Evolutionary conservation across 2,329 filamentous ascomycete genomes (phyloP).

Genomic region (Nakataea oryzae): DNA sequence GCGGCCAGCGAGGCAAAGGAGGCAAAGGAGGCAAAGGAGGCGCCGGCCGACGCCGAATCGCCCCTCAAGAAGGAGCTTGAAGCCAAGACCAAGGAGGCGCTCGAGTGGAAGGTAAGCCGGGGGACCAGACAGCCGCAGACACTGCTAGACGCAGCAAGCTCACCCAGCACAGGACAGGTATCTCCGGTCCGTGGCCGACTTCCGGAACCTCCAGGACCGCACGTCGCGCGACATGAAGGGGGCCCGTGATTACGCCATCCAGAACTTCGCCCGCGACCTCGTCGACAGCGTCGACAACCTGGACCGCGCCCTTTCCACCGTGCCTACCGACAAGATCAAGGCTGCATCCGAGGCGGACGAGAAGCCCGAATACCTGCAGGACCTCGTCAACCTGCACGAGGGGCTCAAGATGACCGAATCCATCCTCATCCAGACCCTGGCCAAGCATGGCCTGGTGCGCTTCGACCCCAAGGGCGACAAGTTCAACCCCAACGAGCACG

Average conservation of each 20-base stretch:
- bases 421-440: conserved; percentile 77
- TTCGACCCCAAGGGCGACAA: conserved; percentile 76
- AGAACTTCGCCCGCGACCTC: conserved; percentile 90
- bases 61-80: conserved; percentile 41
- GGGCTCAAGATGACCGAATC: conserved; percentile 92
- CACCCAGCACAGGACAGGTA: conserved; percentile 71
- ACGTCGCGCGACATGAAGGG: conserved; percentile 81
- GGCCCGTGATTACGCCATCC: conserved; percentile 87
- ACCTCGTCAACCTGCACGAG: conserved; percentile 71
- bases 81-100: conserved; percentile 38
- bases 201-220: conserved; percentile 94
- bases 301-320: conserved; percentile 77
- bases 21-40: conserved; percentile 15
- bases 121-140: not conserved
- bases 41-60: conserved; percentile 24
- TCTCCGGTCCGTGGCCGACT: conserved; percentile 88
- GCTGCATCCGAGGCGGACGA: conserved; percentile 19
- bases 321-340: conserved; percentile 63
- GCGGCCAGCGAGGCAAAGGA: conserved; percentile 15
- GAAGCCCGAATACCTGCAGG: conserved; percentile 47
- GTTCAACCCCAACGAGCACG: conserved; percentile 94
- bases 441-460: conserved; percentile 89
- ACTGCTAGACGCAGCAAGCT: not conserved
- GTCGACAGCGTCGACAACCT: conserved; percentile 95
- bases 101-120: conserved; percentile 72